Base-by-base conservation (phyloP, 345 rosid genomes). In the Acer saccharum region DNA sequence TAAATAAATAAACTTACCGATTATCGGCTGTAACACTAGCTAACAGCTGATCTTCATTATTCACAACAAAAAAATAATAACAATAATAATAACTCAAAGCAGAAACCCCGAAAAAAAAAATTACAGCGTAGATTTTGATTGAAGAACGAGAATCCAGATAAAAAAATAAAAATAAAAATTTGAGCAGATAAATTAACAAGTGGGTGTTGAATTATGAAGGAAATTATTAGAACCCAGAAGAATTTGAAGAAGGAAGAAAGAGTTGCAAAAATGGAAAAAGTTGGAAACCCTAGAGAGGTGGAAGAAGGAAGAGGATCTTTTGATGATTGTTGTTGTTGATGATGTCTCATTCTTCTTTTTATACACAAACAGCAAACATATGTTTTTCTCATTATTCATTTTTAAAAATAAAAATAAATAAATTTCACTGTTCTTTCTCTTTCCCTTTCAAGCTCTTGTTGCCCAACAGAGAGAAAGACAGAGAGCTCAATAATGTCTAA, bases 331-430 rank as follows among this genome's bases (percentile, higher is more conserved):
- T 50, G 55, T 69, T 76, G 55, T 32, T 54, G 32, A 60, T 44
- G 77, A 73, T 76, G 57, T 32, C 55, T 43, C 62, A n/a, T 63
- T 74, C 75, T 63, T 74, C 72, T 54, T 76, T 79, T 77, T 82
- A 81, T 27, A 25, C 39, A 23, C 32, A 1, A 69, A 18, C 74
- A 78, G 77, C 80, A 66, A 58, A 7, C 11, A 32, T 13, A 18
- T 72, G 3, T 12, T 2, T 16, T 3, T 21, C 55, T 18, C 58
- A 57, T 60, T 68, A n/a, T 17, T 66, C 67, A 50, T 35, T 41
- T 21, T 11, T 41, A 35, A 35, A 35, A 35, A 35, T 35, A 35
- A 35, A 35, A 35, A 35, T 35, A 35, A 35, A 35, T 35, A 35
- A 35, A 35, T 23, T 14, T 60, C 21, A 9, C 6, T 4, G 14